Evolutionary conservation across 495 filamentous ascomycete genomes (phyloP).

Genomic region (Staphylotrichum longicolle): DNA sequence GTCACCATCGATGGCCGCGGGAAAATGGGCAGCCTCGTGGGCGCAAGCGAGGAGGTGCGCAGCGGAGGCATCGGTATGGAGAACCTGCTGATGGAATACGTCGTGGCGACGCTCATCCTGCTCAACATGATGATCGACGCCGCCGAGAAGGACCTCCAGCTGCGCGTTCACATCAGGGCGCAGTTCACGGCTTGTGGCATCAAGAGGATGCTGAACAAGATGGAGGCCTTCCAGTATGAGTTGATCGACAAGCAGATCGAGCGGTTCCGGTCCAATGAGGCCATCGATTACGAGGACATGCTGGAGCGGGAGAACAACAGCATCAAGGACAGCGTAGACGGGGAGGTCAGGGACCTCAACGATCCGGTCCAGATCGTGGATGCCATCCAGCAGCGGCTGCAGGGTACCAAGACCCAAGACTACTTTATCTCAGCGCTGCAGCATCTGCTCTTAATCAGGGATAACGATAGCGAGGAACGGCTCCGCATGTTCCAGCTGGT

Average conservation of each 20-base stretch:
- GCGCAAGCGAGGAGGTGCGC: slow-evolving; percentile 93
- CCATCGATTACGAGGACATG: slow-evolving; percentile 96
- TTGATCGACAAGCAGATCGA: slow-evolving; percentile 98
- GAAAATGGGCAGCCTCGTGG: slow-evolving; percentile 97
- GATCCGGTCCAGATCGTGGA: slow-evolving; percentile 92
- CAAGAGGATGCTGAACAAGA: slow-evolving; percentile 90
- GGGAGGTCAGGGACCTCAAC: slow-evolving; percentile 88
- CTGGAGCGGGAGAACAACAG: slow-evolving; percentile 87
- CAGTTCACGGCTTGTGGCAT: slow-evolving; percentile 96
- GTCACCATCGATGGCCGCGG: slow-evolving; percentile 95
- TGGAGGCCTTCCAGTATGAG: slow-evolving; percentile 98
- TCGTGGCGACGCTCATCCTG: slow-evolving; percentile 88
- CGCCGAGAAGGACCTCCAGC: slow-evolving; percentile 79
- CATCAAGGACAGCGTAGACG: slow-evolving; percentile 86
- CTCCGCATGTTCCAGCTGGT: slow-evolving; percentile 97
- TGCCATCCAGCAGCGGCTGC: slow-evolving; percentile 83
- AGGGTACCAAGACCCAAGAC: slow-evolving; percentile 81
- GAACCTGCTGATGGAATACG: slow-evolving; percentile 98
- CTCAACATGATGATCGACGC: slow-evolving; percentile 97
- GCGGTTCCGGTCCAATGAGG: slow-evolving; percentile 87
- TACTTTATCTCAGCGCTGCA: slow-evolving; percentile 96
- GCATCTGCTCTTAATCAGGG: slow-evolving; percentile 88
- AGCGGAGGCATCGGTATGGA: slow-evolving; percentile 98
- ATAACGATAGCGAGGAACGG: slow-evolving; percentile 89
- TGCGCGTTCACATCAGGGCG: slow-evolving; percentile 90